Percentiles rank a stretch among this genome's conserved stretches.
phyloP scores from a whole-genome alignment of 345 rosid species.

The Dimocarpus longan region DNA sequence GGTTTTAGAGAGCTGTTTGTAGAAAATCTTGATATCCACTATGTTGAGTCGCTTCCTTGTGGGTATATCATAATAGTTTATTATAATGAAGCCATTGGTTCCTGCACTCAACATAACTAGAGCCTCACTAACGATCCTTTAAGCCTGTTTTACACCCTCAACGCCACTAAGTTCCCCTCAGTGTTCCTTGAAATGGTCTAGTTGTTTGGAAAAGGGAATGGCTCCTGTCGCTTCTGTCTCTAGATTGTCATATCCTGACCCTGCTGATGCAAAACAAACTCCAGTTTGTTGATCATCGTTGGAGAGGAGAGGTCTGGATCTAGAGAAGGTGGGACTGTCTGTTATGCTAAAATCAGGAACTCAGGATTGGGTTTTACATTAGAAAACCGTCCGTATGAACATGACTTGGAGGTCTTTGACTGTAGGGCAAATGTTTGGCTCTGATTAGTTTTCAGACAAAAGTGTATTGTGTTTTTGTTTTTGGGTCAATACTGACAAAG shows the following conservation, averaged over 20 bases:
- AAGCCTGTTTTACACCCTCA: slow-evolving; percentile 44
- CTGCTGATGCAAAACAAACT: slow-evolving; percentile 48
- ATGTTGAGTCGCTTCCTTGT: too few species aligned
- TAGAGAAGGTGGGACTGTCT: slow-evolving; percentile 44
- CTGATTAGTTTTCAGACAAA: too few species aligned
- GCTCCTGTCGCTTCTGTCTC: slow-evolving; percentile 19
- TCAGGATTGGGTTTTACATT: slow-evolving; percentile 47
- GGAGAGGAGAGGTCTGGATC: slow-evolving; percentile 27
- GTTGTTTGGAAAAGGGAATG: slow-evolving; percentile 48
- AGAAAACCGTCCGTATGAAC: slow-evolving; percentile 55
- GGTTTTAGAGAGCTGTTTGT: slow-evolving; percentile 25
- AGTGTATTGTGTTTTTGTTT: too few species aligned
- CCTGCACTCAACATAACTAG: slow-evolving; percentile 59
- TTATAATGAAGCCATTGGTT: slow-evolving; percentile 52
- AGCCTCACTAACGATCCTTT: slow-evolving; percentile 38
- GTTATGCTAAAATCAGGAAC: slow-evolving; percentile 31
- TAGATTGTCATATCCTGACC: slow-evolving; percentile 45
- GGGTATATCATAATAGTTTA: too few species aligned
- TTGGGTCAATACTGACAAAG: too few species aligned
- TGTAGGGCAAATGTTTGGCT: too few species aligned
- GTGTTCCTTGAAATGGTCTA: slow-evolving; percentile 41
- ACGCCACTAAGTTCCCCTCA: slow-evolving; percentile 29
- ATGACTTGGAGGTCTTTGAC: slow-evolving; percentile 16
- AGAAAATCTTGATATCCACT: slow-evolving; percentile 12
- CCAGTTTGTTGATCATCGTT: slow-evolving; percentile 33